A percentile compares a stretch with the other conserved stretches of the same genome.
Evolutionary conservation across 306 rosid species (phyloP).

Genomic region (Acacia crassicarpa): DNA sequence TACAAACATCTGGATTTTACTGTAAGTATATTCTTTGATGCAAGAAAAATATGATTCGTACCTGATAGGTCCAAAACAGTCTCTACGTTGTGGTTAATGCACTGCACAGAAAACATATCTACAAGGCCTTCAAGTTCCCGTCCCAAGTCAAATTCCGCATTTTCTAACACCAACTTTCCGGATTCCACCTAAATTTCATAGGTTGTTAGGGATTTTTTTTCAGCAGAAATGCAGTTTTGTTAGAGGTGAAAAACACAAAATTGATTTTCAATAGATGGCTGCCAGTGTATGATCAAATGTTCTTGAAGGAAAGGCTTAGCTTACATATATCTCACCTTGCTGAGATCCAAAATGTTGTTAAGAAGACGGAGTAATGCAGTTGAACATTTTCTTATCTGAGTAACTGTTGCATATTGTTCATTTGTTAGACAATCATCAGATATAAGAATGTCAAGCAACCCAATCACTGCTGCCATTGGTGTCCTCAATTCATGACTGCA

Average conservation of each 20-base stretch:
- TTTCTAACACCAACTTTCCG: slow-evolving; percentile 93
- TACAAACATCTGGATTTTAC: slow-evolving; percentile 2
- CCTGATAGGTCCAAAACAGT: slow-evolving; percentile 93
- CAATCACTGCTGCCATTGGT: slow-evolving; percentile 99
- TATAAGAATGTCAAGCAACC: slow-evolving; percentile 94
- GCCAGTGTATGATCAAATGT: neutral
- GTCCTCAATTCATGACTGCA: slow-evolving; percentile 97
- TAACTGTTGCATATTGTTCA: slow-evolving; percentile 86
- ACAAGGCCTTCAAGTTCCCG: slow-evolving; percentile 98
- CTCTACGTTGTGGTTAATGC: slow-evolving; percentile 96
- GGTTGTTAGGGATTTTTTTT: slow-evolving; percentile 27
- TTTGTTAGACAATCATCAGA: slow-evolving; percentile 94
- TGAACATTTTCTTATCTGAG: slow-evolving; percentile 96
- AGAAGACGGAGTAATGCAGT: slow-evolving; percentile 96
- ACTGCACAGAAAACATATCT: slow-evolving; percentile 97
- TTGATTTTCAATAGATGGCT: neutral
- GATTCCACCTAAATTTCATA: slow-evolving; percentile 78
- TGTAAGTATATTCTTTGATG: slow-evolving; percentile 21
- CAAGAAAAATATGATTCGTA: slow-evolving; percentile 34
- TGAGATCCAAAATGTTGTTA: slow-evolving; percentile 91
- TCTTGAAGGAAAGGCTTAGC: slow-evolving; percentile 17
- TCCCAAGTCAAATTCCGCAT: slow-evolving; percentile 89
- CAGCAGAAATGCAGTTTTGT: neutral
- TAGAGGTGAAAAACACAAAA: neutral
- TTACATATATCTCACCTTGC: slow-evolving; percentile 65